phyloP scores from a whole-genome alignment of 176 grass and related monocot species.

The Eragrostis curvula region DNA sequence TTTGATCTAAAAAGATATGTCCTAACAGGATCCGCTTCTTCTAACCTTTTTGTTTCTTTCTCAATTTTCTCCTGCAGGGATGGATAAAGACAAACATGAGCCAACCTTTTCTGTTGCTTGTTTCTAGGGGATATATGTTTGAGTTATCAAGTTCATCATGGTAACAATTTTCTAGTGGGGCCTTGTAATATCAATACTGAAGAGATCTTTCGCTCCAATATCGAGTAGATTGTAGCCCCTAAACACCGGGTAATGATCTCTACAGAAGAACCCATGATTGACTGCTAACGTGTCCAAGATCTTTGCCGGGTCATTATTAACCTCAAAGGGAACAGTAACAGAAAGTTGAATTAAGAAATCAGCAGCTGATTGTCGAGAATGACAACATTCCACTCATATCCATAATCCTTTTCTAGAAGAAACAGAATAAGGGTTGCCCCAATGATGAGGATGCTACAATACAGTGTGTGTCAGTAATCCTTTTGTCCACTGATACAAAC shows the following conservation, averaged over 20 bases:
- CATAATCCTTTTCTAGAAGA: constrained; percentile 11
- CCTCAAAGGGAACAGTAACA: not conserved
- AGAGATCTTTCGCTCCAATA: not conserved
- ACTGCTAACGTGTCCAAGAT: constrained; percentile 5
- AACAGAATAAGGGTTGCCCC: not conserved
- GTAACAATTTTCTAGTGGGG: not conserved
- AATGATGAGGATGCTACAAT: not conserved
- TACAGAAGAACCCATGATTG: not conserved
- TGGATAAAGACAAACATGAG: not conserved
- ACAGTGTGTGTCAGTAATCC: not conserved
- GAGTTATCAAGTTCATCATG: constrained; percentile 2
- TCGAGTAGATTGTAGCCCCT: not conserved
- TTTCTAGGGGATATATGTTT: no score
- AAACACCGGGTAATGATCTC: constrained; percentile 16
- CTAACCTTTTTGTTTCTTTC: constrained; percentile 36
- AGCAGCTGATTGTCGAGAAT: constrained; percentile 1
- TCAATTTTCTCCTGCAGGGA: not conserved
- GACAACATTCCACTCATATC: constrained; percentile 3
- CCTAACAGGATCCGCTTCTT: constrained; percentile 14
- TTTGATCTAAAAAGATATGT: not conserved
- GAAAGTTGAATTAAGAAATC: not conserved
- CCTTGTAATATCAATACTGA: constrained; percentile 4
- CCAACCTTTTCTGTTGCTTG: not conserved
- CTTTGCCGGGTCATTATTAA: constrained; percentile 21
- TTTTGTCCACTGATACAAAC: not conserved